Evolutionary conservation across 345 rosid genomes (phyloP).

Genomic region (Anacardium occidentale): DNA sequence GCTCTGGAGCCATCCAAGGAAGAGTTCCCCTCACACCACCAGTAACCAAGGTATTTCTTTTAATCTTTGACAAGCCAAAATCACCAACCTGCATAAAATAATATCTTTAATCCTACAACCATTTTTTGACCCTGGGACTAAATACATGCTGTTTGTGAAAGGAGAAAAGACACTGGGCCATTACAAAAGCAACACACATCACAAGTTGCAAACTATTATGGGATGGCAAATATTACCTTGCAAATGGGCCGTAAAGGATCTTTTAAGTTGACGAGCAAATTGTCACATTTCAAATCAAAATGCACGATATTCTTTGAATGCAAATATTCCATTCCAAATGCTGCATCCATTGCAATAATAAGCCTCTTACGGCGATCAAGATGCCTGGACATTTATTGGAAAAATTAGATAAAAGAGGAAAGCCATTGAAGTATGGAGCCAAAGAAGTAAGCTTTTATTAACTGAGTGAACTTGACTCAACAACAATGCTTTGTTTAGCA

Average conservation of each 20-base stretch:
- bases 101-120: not conserved
- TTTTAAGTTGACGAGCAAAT: slow-evolving; percentile 94
- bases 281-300: slow-evolving; percentile 97
- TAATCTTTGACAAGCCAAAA: slow-evolving; percentile 79
- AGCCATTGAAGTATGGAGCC: not conserved
- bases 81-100: slow-evolving; percentile 55
- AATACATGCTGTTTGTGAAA: not conserved
- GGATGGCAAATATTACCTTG: slow-evolving; percentile 54
- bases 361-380: slow-evolving; percentile 91
- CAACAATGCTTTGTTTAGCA: not conserved
- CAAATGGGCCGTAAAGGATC: slow-evolving; percentile 91
- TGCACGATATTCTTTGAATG: slow-evolving; percentile 96
- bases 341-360: slow-evolving; percentile 98
- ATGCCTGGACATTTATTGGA: slow-evolving; percentile 43
- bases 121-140: not conserved
- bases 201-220: not conserved
- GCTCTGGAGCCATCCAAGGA: slow-evolving; percentile 89
- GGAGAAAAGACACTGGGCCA: not conserved
- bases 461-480: not conserved
- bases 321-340: slow-evolving; percentile 97
- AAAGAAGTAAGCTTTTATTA: slow-evolving; percentile 2
- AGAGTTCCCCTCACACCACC: slow-evolving; percentile 81
- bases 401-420: not conserved
- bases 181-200: not conserved
- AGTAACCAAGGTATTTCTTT: slow-evolving; percentile 72